Evolutionary conservation across 352 stramenopile genomes (phyloP).

Genomic region (Globisporangium okanoganense): DNA sequence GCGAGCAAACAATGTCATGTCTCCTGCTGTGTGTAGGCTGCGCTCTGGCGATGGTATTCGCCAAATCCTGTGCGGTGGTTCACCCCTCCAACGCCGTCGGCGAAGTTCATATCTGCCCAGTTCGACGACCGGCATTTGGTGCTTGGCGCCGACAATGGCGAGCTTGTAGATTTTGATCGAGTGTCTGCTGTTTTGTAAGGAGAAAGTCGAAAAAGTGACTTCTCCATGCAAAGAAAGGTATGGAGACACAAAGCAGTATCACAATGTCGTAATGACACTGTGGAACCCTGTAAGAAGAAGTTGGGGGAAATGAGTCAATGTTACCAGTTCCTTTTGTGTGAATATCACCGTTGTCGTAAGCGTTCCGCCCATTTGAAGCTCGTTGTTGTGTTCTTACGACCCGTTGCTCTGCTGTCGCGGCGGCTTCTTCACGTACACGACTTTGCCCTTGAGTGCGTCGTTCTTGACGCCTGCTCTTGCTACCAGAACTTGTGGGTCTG

Average conservation of each 20-base stretch:
- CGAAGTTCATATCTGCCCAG: constrained; percentile 59
- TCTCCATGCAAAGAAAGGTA: neutral
- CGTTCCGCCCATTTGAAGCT: neutral
- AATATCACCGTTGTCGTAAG: neutral
- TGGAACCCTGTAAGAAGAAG: neutral
- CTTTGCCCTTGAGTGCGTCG: constrained; percentile 36
- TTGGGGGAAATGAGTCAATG: constrained; percentile 6
- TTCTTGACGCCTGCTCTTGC: constrained; percentile 41
- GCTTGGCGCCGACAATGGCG: constrained; percentile 68
- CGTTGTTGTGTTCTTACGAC: neutral
- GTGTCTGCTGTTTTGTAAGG: constrained; percentile 46
- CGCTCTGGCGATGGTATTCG: constrained; percentile 82
- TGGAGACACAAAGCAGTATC: neutral
- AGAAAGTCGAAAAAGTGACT: neutral
- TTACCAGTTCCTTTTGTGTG: constrained; percentile 6
- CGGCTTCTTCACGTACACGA: constrained; percentile 62
- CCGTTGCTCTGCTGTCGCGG: constrained; percentile 10
- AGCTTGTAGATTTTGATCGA: constrained; percentile 79
- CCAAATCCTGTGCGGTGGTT: constrained; percentile 80
- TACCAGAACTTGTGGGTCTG: constrained; percentile 21
- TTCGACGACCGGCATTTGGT: constrained; percentile 76
- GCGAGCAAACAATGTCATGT: neutral
- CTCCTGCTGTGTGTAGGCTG: constrained; percentile 34
- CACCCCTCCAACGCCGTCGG: constrained; percentile 37
- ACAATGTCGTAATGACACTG: neutral